Conservation (phyloP, 2,329 filamentous ascomycete species). For the Coniochaeta hoffmannii region DNA sequence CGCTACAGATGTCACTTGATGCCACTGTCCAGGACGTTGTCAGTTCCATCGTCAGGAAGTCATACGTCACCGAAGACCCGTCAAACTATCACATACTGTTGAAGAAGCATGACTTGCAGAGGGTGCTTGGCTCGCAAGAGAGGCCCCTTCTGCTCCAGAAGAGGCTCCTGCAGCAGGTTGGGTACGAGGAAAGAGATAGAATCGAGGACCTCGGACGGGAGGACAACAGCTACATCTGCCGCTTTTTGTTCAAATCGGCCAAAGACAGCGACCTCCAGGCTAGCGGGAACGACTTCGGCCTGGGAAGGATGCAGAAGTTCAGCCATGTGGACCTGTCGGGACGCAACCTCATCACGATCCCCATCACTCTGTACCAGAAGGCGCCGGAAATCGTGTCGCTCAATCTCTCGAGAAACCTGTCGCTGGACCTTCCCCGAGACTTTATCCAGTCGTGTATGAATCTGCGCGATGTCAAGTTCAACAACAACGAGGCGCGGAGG, state of each 20-base stretch:
- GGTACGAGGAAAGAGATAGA: constrained; percentile 78
- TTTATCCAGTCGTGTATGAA: constrained; percentile 93
- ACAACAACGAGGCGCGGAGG: constrained; percentile 84
- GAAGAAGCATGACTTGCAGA: constrained; percentile 82
- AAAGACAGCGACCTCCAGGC: constrained; percentile 76
- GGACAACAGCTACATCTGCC: constrained; percentile 94
- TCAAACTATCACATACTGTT: constrained; percentile 95
- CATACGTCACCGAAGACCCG: constrained; percentile 79
- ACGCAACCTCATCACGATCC: constrained; percentile 87
- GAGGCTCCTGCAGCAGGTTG: constrained; percentile 79
- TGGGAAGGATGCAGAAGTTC: constrained; percentile 80
- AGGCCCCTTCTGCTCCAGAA: constrained; percentile 89
- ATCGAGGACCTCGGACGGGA: constrained; percentile 92
- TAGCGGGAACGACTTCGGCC: constrained; percentile 69
- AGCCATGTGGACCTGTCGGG: constrained; percentile 90
- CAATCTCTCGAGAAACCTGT: constrained; percentile 87
- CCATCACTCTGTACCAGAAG: constrained; percentile 87
- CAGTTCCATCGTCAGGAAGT: constrained; percentile 87
- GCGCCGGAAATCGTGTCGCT: constrained; percentile 89
- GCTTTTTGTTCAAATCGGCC: constrained; percentile 88
- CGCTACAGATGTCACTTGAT: constrained; percentile 75
- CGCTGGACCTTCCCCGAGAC: constrained; percentile 86
- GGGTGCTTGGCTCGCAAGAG: constrained; percentile 71
- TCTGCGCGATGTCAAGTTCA: constrained; percentile 90
- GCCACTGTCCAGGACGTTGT: constrained; percentile 83